Evolutionary conservation across 495 filamentous ascomycete species (phyloP).

Genomic region (Margaritispora aquatica): DNA sequence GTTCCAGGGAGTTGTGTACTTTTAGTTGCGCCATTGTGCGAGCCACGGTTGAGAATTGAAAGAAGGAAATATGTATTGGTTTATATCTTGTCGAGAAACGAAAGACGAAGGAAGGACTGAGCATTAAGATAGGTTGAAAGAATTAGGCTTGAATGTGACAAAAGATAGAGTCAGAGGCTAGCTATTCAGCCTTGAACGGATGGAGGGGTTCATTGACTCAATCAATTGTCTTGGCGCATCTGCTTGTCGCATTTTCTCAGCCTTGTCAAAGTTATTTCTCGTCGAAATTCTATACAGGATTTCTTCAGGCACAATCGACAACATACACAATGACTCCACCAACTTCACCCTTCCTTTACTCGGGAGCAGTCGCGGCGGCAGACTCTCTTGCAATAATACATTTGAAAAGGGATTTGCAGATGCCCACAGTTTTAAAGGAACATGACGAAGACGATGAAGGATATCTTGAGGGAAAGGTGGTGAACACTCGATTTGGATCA

Average conservation of each 20-base stretch:
- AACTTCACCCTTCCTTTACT: conserved; percentile 66
- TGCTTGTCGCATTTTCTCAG: conserved; percentile 7
- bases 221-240: not conserved
- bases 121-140: conserved; percentile 20
- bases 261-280: conserved; percentile 10
- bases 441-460: conserved; percentile 56
- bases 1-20: conserved; percentile 74
- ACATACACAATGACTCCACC: conserved; percentile 17
- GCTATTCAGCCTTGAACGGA: too few relatives aligned
- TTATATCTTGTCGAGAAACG: not conserved
- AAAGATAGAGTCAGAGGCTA: too few relatives aligned
- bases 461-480: conserved; percentile 74
- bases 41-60: too few relatives aligned
- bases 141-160: too few relatives aligned
- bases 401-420: conserved; percentile 73
- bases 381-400: conserved; percentile 70
- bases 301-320: not conserved
- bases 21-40: conserved; percentile 49
- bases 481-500: conserved; percentile 91
- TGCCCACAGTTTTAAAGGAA: conserved; percentile 64
- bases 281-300: not conserved
- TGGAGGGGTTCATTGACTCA: too few relatives aligned
- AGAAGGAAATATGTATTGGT: too few relatives aligned
- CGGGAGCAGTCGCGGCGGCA: conserved; percentile 45
- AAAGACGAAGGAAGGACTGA: not conserved